Conservation (phyloP, 1,139 yeast genomes). For the Sugiyamaella castrensis region DNA sequence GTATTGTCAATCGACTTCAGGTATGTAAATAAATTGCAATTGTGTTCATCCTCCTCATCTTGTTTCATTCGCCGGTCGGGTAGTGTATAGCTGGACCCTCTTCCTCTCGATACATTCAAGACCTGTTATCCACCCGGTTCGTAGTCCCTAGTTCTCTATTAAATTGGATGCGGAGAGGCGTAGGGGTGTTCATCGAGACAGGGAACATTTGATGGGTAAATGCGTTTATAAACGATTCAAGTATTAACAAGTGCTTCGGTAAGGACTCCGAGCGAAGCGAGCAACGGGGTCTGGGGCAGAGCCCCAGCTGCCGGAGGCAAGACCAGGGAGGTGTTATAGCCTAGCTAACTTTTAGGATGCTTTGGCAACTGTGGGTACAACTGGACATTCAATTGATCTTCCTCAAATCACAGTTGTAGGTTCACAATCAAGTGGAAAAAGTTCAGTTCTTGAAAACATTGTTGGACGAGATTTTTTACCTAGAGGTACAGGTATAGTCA, state of each 20-base stretch:
- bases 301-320: too few relatives aligned
- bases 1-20: conserved; percentile 80
- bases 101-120: too few relatives aligned
- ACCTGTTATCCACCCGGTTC: too few relatives aligned
- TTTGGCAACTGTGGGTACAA: conserved; percentile 81
- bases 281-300: conserved; percentile 5
- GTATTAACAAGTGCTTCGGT: too few relatives aligned
- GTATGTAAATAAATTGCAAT: conserved; percentile 19
- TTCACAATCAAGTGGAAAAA: conserved; percentile 91
- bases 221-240: too few relatives aligned
- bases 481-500: conserved; percentile 93
- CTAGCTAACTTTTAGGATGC: conserved; percentile 69
- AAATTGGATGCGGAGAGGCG: neutral
- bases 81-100: too few relatives aligned
- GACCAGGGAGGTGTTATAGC: neutral
- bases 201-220: too few relatives aligned
- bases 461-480: conserved; percentile 96
- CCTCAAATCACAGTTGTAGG: conserved; percentile 98
- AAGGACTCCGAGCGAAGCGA: conserved; percentile 2
- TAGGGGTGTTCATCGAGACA: conserved; percentile 1
- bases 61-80: too few relatives aligned
- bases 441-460: conserved; percentile 88
- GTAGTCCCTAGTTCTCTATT: too few relatives aligned
- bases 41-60: too few relatives aligned
- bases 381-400: conserved; percentile 54